Conservation (phyloP, 345 rosid genomes). For the Salix koriyanagi region DNA sequence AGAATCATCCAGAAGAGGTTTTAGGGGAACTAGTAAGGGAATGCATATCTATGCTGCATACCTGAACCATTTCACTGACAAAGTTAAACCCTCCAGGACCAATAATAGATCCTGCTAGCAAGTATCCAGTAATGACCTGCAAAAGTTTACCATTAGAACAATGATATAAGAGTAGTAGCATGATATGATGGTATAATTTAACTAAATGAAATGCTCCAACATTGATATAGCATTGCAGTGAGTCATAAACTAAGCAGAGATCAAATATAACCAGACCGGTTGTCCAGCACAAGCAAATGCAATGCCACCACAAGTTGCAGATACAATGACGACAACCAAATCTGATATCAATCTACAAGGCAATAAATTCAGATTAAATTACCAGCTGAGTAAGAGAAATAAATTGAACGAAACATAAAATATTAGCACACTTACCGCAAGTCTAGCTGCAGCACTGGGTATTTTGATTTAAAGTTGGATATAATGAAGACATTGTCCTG, state of each 20-base stretch:
- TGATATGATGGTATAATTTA: not conserved
- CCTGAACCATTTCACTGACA: conserved; percentile 98
- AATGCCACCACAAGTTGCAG: conserved; percentile 98
- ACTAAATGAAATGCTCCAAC: conserved; percentile 2
- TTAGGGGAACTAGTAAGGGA: not conserved
- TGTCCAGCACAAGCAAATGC: conserved; percentile 99
- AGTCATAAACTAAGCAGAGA: conserved; percentile 18
- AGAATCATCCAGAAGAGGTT: not conserved
- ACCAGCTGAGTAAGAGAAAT: conserved; percentile 7
- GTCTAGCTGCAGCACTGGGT: conserved; percentile 89
- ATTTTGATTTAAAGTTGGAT: conserved; percentile 94
- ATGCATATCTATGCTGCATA: conserved; percentile 34
- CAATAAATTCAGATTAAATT: conserved; percentile 2
- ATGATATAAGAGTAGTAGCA: conserved; percentile 11
- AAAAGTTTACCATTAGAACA: conserved; percentile 6
- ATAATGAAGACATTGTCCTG: conserved; percentile 97
- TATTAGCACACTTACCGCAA: conserved; percentile 47
- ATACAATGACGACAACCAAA: conserved; percentile 91
- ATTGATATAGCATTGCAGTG: conserved; percentile 18
- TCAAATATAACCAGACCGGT: conserved; percentile 54
- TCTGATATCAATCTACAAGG: conserved; percentile 88
- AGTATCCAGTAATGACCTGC: conserved; percentile 92
- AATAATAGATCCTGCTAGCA: conserved; percentile 83
- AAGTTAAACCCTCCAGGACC: conserved; percentile 95
- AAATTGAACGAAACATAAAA: not conserved